These are phyloP conservation scores for Gnaphalium uliginosum DNA, from an alignment of 129 eudicot species.

Conservation along the genomic window DNA sequence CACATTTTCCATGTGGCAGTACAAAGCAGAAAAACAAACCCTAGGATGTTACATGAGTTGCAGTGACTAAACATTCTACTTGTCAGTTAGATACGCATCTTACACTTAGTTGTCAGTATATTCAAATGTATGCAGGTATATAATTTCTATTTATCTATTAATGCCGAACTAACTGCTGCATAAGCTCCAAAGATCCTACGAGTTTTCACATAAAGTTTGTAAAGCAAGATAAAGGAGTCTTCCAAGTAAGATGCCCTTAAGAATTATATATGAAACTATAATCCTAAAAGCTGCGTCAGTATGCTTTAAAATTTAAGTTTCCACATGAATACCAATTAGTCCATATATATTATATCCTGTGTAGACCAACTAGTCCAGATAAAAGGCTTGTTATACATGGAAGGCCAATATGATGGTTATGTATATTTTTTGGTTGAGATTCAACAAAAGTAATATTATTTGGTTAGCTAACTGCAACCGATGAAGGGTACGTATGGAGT, in stretches of 20 bases:
- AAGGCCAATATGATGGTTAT: conserved; percentile 3
- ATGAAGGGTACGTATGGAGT: conserved; percentile 10
- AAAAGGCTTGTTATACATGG: background rate
- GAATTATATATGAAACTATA: background rate
- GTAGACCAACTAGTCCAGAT: background rate
- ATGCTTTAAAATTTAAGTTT: background rate
- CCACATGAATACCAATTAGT: background rate
- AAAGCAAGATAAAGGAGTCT: background rate
- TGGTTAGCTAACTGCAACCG: conserved; percentile 23
- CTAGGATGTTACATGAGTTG: conserved; percentile 9
- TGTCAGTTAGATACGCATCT: too few species aligned
- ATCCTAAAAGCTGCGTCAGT: background rate
- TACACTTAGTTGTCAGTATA: too few species aligned
- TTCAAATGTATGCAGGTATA: too few species aligned
- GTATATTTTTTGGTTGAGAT: background rate
- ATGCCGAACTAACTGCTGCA: conserved; percentile 13
- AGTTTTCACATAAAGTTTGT: background rate
- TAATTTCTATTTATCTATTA: background rate
- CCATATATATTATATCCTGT: background rate
- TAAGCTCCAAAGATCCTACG: background rate
- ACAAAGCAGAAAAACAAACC: conserved; percentile 5
- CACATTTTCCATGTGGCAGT: background rate
- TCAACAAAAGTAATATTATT: background rate
- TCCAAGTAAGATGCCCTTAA: background rate
- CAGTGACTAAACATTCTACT: too few species aligned